These are phyloP conservation scores for Picea engelmannii DNA, from an alignment of 83 land plant species.

Conservation along the genomic window DNA sequence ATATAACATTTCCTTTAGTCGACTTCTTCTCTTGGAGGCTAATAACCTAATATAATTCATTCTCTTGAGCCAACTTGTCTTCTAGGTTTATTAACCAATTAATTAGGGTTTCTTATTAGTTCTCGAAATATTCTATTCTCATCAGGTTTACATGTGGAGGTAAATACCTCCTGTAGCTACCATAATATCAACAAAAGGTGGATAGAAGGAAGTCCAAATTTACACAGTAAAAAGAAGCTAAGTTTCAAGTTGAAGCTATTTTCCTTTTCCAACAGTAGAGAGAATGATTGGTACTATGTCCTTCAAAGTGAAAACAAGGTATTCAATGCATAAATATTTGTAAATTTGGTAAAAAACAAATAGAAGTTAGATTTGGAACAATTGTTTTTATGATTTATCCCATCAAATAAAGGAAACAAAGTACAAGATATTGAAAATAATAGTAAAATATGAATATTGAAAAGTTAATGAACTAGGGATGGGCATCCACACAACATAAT, in stretches of 20 bases:
- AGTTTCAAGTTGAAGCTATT: not conserved
- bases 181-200: not conserved
- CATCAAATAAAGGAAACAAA: slow-evolving; percentile 1
- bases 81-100: too few relatives aligned
- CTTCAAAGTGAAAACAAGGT: not conserved
- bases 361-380: not conserved
- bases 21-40: too few relatives aligned
- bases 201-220: not conserved
- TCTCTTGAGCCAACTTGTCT: too few relatives aligned
- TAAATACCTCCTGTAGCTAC: too few relatives aligned
- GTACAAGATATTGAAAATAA: not conserved
- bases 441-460: not conserved
- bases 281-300: not conserved
- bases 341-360: not conserved
- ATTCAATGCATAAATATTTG: not conserved
- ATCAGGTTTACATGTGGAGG: too few relatives aligned
- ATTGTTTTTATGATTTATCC: not conserved
- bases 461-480: not conserved
- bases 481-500: too few relatives aligned
- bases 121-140: too few relatives aligned
- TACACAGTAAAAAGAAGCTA: not conserved
- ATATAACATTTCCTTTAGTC: too few relatives aligned
- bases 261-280: not conserved
- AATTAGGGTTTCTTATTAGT: too few relatives aligned
- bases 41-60: too few relatives aligned